Evolutionary conservation across 2,329 filamentous ascomycete species (phyloP).

Genomic region (Aspergillus sp.): DNA sequence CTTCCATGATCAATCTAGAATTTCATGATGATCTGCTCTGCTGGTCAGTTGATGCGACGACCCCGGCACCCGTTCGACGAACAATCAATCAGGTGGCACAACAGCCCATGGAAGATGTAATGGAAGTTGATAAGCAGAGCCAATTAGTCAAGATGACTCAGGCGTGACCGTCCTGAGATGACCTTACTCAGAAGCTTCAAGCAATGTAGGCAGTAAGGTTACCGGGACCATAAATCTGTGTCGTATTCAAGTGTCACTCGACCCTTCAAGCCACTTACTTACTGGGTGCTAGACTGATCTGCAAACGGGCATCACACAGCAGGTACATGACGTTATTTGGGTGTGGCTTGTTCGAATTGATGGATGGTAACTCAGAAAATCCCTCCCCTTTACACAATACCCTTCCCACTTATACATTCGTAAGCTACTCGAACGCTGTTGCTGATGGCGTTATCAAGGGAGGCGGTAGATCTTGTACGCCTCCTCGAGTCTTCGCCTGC

Average conservation of each 20-base stretch:
- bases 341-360: conserved; percentile 4
- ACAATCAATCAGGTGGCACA: neutral
- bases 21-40: neutral
- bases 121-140: neutral
- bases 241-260: neutral
- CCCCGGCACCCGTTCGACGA: no score
- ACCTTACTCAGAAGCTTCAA: neutral
- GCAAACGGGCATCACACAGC: conserved; percentile 1
- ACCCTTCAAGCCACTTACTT: neutral
- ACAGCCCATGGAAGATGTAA: neutral
- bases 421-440: neutral
- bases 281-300: neutral
- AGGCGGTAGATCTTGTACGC: neutral
- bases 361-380: neutral
- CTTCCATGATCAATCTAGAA: conserved; percentile 9
- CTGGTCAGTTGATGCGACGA: conserved; percentile 3
- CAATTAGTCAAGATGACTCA: neutral
- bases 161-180: neutral
- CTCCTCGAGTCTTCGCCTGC: conserved; percentile 10
- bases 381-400: neutral
- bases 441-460: neutral
- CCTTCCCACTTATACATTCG: neutral
- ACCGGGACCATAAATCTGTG: neutral
- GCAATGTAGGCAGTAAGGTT: neutral
- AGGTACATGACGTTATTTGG: conserved; percentile 1